Conservation (phyloP, 768 basidiomycete species). For the Xanthoconium purpureum region DNA sequence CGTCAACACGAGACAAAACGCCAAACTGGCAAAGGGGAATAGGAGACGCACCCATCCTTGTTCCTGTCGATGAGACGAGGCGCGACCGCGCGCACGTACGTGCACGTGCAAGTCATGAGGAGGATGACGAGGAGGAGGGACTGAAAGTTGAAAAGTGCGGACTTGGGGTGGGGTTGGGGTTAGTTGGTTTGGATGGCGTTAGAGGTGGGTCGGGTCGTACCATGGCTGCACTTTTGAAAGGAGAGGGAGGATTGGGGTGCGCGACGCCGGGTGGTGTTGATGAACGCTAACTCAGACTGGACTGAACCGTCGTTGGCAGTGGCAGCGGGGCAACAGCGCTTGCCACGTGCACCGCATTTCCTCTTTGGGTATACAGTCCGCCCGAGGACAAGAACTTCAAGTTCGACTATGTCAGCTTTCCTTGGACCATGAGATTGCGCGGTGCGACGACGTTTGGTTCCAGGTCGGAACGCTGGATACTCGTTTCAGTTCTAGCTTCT, state of each 20-base stretch:
- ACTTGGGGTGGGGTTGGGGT: slow-evolving; percentile 41
- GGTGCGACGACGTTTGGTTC: too few relatives aligned
- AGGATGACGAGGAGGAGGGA: slow-evolving; percentile 91
- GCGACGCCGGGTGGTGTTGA: neutral
- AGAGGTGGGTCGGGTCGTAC: slow-evolving; percentile 3
- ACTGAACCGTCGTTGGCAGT: neutral
- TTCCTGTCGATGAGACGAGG: slow-evolving; percentile 91
- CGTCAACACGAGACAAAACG: slow-evolving; percentile 2
- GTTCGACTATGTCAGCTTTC: neutral
- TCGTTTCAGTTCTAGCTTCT: too few relatives aligned
- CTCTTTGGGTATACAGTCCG: neutral
- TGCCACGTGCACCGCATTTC: neutral
- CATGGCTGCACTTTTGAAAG: slow-evolving; percentile 9
- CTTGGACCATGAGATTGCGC: too few relatives aligned
- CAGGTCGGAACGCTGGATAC: too few relatives aligned
- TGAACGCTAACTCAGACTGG: too few relatives aligned
- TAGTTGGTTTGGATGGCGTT: neutral
- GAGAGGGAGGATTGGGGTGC: neutral
- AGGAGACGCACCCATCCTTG: slow-evolving; percentile 74
- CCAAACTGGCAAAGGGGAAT: neutral
- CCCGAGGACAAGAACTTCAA: neutral
- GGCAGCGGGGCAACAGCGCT: neutral
- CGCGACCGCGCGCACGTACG: slow-evolving; percentile 87
- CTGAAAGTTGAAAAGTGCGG: slow-evolving; percentile 97
- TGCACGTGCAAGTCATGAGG: slow-evolving; percentile 94